phyloP scores from a whole-genome alignment of 1,139 yeast genomes.

The Tardiomyces depauwii region DNA sequence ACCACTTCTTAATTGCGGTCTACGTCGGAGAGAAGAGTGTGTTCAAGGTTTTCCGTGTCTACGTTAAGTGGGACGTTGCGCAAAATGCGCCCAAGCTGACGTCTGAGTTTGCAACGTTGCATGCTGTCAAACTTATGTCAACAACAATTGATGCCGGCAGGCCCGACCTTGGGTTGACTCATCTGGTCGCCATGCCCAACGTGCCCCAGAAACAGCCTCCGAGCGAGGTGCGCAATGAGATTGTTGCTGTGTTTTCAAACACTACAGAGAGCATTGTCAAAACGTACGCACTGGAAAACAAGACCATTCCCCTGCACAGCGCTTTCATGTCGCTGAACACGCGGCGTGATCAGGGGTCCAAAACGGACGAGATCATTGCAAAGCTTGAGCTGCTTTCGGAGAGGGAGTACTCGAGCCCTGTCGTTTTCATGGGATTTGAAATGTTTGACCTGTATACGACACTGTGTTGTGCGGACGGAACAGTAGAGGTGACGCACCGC shows the following conservation, averaged over 20 bases:
- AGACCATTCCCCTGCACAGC: neutral
- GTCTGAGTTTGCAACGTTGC: neutral
- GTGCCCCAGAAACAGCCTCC: neutral
- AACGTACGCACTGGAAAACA: neutral
- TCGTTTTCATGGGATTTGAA: neutral
- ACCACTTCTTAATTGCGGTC: constrained; percentile 7
- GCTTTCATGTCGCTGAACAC: neutral
- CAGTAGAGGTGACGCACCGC: constrained; percentile 13
- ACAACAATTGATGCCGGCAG: neutral
- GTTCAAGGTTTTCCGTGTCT: neutral
- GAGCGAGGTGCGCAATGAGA: neutral
- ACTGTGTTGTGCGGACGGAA: constrained; percentile 13
- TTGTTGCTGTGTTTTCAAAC: neutral
- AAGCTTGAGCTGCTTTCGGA: constrained; percentile 41
- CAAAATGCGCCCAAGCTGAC: constrained; percentile 3
- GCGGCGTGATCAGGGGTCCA: neutral
- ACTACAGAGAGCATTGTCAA: neutral
- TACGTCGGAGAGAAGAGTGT: constrained; percentile 2
- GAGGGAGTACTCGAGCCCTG: neutral
- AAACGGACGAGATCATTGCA: constrained; percentile 28
- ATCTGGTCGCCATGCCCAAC: neutral
- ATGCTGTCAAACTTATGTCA: neutral
- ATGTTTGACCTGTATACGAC: neutral
- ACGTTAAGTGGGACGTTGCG: neutral
- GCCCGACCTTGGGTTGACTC: neutral